Conservation (phyloP, 2,329 filamentous ascomycete genomes). For the Scedosporium minutisporum region DNA sequence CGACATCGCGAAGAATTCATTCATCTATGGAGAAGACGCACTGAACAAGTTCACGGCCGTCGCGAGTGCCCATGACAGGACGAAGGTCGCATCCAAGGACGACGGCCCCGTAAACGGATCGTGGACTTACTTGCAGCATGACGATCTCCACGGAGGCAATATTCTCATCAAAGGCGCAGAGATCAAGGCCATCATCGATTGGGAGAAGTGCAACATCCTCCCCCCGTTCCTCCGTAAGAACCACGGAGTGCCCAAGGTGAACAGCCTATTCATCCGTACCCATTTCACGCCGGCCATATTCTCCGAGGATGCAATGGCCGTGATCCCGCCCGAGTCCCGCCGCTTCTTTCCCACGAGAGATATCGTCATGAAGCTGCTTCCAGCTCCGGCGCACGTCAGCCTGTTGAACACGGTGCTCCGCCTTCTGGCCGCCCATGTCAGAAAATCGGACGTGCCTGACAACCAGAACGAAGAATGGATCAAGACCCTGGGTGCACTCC, state of each 20-base stretch:
- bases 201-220: slow-evolving; percentile 8
- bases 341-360: not conserved
- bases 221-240: slow-evolving; percentile 5
- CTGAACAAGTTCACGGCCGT: not conserved
- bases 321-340: not conserved
- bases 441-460: not conserved
- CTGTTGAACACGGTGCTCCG: not conserved
- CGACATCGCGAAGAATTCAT: not conserved
- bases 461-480: not conserved
- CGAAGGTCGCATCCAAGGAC: not conserved
- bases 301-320: not conserved
- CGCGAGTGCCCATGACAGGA: not conserved
- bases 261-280: not conserved
- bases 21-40: not conserved
- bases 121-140: slow-evolving; percentile 5
- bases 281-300: not conserved
- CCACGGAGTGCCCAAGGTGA: not conserved
- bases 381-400: not conserved
- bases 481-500: not conserved
- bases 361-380: not conserved
- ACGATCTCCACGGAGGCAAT: slow-evolving; percentile 7
- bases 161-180: slow-evolving; percentile 6
- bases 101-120: slow-evolving; percentile 5
- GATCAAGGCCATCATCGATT: slow-evolving; percentile 9
- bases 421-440: not conserved